Conservation (phyloP, 2,329 filamentous ascomycete genomes). For the Akanthomyces uredinophilus region DNA sequence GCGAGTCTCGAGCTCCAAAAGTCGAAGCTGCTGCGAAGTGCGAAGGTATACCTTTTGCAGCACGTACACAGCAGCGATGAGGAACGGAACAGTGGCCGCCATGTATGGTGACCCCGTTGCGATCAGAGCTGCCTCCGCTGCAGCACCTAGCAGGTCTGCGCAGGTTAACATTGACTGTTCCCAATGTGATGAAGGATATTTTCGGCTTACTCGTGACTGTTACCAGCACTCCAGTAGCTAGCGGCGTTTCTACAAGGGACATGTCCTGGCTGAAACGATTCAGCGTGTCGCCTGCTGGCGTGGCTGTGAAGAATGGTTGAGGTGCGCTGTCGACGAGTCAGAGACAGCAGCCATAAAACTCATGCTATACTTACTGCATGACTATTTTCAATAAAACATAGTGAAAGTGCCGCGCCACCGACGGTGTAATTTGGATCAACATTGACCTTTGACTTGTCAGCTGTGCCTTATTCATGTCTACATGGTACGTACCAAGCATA, state of each 20-base stretch:
- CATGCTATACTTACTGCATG: constrained; percentile 19
- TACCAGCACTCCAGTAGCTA: constrained; percentile 5
- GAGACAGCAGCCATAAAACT: not conserved
- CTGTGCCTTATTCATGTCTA: not conserved
- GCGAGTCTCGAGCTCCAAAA: constrained; percentile 28
- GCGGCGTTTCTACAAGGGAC: constrained; percentile 6
- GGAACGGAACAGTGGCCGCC: constrained; percentile 40
- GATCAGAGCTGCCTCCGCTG: constrained; percentile 35
- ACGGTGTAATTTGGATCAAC: constrained; percentile 22
- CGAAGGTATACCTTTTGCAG: constrained; percentile 28
- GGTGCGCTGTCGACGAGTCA: constrained; percentile 23
- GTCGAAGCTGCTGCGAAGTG: constrained; percentile 28
- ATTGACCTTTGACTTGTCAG: constrained; percentile 1
- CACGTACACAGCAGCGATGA: constrained; percentile 20
- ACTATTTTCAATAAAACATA: constrained; percentile 25
- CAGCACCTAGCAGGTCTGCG: constrained; percentile 19
- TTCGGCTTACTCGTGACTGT: constrained; percentile 21
- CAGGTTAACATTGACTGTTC: constrained; percentile 24
- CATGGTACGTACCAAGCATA: constrained; percentile 10
- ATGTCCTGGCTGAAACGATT: constrained; percentile 39
- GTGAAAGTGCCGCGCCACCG: constrained; percentile 21
- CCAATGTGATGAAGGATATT: constrained; percentile 28
- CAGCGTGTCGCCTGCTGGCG: constrained; percentile 30
- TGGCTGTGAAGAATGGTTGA: constrained; percentile 30
- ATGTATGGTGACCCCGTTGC: constrained; percentile 41